phyloP scores from a whole-genome alignment of 768 basidiomycete species.

The Exsudoporus frostii region DNA sequence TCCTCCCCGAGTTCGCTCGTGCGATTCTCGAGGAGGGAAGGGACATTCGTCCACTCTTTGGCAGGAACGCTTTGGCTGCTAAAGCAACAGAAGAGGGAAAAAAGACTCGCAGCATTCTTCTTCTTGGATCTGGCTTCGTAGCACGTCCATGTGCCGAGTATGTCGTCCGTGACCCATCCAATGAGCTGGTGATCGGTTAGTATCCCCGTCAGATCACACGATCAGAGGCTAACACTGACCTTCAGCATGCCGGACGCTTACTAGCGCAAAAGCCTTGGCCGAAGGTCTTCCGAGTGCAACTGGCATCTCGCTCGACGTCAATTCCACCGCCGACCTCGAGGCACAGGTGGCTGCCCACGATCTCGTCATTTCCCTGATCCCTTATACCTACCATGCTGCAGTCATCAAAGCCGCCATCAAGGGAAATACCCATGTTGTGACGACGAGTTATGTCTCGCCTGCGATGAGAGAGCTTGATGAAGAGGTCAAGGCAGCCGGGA shows the following conservation, averaged over 20 bases:
- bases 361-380: conserved; percentile 94
- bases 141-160: conserved; percentile 97
- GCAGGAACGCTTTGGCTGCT: conserved; percentile 51
- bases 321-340: conserved; percentile 67
- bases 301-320: conserved; percentile 81
- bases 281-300: conserved; percentile 65
- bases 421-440: conserved; percentile 89
- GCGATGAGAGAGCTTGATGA: conserved; percentile 85
- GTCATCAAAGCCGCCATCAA: conserved; percentile 87
- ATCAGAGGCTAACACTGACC: conserved; percentile 1
- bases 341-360: conserved; percentile 80
- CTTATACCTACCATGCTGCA: conserved; percentile 84
- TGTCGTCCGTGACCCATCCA: conserved; percentile 74
- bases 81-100: conserved; percentile 45
- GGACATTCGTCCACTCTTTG: conserved; percentile 73
- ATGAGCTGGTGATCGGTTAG: conserved; percentile 82
- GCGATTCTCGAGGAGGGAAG: conserved; percentile 69
- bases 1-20: conserved; percentile 90
- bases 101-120: conserved; percentile 62
- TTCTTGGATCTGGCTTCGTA: conserved; percentile 94
- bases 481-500: conserved; percentile 80
- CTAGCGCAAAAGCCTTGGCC: conserved; percentile 66
- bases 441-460: conserved; percentile 92
- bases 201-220: background rate
- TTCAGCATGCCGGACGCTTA: conserved; percentile 84